A percentile compares a stretch with the other conserved stretches of the same genome.
These are phyloP conservation scores for Sarocladium kiliense DNA, from an alignment of 2,329 filamentous ascomycete species.

Conservation along the genomic window DNA sequence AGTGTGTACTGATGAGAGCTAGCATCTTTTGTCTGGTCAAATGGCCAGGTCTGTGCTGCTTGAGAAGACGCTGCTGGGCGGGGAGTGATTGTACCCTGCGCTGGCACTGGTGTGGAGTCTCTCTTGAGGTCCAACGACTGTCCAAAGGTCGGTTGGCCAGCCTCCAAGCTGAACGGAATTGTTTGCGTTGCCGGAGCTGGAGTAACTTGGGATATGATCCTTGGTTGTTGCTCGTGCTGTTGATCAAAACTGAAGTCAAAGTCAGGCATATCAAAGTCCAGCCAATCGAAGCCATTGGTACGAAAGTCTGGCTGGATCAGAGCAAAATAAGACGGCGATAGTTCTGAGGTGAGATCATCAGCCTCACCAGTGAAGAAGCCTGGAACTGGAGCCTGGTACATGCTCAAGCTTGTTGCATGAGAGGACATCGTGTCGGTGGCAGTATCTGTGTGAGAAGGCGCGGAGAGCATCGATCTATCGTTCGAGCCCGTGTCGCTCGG, in stretches of 20 bases:
- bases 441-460: background rate
- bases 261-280: slow-evolving; percentile 5
- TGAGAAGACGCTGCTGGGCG: background rate
- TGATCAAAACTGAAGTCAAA: background rate
- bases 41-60: background rate
- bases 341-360: background rate
- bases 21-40: slow-evolving; percentile 1
- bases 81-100: background rate
- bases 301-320: slow-evolving; percentile 1
- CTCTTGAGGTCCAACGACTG: background rate
- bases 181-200: background rate
- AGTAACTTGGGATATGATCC: background rate
- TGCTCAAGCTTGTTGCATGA: background rate
- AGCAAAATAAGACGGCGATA: background rate
- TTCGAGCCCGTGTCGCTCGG: background rate
- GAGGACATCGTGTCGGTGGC: background rate
- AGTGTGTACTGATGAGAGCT: background rate
- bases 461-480: background rate
- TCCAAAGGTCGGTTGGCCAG: background rate
- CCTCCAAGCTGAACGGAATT: background rate
- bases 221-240: background rate
- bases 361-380: background rate
- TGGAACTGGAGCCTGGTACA: background rate
- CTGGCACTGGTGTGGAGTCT: background rate
- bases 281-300: slow-evolving; percentile 5